A percentile compares a stretch with the other conserved stretches of the same genome.
phyloP scores from a whole-genome alignment of 345 rosid genomes.

The Pugionium dolabratum region DNA sequence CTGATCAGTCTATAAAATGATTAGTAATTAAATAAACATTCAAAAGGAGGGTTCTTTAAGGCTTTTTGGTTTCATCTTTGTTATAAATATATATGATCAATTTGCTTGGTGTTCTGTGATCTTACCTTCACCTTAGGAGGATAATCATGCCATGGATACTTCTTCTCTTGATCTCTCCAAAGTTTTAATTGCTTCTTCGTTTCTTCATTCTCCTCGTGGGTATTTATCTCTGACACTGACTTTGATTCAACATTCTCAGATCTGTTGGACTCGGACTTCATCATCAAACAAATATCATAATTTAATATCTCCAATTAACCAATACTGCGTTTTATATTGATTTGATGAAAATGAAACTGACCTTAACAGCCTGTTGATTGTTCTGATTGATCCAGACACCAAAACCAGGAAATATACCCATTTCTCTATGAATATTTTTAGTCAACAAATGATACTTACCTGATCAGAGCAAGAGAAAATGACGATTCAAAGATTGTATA shows the following conservation, averaged over 20 bases:
- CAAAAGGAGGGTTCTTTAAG: no score
- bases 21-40: no score
- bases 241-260: conserved; percentile 40
- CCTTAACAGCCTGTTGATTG: conserved; percentile 8
- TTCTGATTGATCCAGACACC: conserved; percentile 22
- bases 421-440: neutral
- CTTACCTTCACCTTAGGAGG: conserved; percentile 60
- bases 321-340: neutral
- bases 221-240: neutral
- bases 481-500: conserved; percentile 1
- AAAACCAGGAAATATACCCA: conserved; percentile 16
- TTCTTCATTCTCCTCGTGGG: conserved; percentile 31
- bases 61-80: no score
- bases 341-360: conserved; percentile 8
- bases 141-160: conserved; percentile 56
- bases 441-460: neutral
- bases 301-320: neutral
- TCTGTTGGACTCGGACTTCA: conserved; percentile 53
- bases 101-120: neutral
- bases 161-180: conserved; percentile 57
- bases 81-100: no score
- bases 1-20: no score
- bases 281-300: conserved; percentile 11
- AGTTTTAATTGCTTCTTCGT: conserved; percentile 51
- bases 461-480: neutral